Percentiles rank a stretch among this genome's conserved stretches.
These are phyloP conservation scores for Microstegium vimineum DNA, from an alignment of 176 grass and related monocot species.

Conservation along the genomic window DNA sequence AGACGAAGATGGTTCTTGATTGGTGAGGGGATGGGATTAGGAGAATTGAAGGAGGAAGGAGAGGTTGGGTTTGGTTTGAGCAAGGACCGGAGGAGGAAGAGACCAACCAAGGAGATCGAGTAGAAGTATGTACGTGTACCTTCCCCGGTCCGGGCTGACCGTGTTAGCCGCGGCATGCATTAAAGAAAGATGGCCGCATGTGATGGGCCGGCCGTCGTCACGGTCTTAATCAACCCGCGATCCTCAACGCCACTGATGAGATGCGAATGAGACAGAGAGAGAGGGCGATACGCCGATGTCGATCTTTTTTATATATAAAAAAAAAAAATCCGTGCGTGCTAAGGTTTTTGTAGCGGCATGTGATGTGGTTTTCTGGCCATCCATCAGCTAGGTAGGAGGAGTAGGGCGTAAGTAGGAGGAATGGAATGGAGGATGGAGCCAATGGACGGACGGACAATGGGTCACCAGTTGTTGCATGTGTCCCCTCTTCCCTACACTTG, in stretches of 20 bases:
- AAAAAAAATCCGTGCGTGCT: neutral
- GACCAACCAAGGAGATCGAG: slow-evolving; percentile 21
- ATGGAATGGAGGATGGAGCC: neutral
- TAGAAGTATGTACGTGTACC: neutral
- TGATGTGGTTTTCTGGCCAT: slow-evolving; percentile 4
- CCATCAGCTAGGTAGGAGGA: neutral
- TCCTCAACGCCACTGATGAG: slow-evolving; percentile 19
- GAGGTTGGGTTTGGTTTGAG: neutral
- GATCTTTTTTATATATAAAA: no score
- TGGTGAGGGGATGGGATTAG: neutral
- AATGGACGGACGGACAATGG: no score
- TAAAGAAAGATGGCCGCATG: slow-evolving; percentile 36
- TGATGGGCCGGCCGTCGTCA: slow-evolving; percentile 18
- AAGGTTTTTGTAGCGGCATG: neutral
- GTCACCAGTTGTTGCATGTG: slow-evolving; percentile 38
- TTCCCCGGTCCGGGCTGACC: neutral
- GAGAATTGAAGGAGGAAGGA: neutral
- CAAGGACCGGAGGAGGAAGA: neutral
- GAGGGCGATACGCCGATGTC: neutral
- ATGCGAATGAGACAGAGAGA: neutral
- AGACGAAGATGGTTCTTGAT: neutral
- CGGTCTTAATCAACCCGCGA: slow-evolving; percentile 30
- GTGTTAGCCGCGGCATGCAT: neutral
- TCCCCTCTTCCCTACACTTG: slow-evolving; percentile 25
- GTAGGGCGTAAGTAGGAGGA: no score